Evolutionary conservation across 2,329 filamentous ascomycete genomes (phyloP).

Genomic region (Fusarium xyrophilum): DNA sequence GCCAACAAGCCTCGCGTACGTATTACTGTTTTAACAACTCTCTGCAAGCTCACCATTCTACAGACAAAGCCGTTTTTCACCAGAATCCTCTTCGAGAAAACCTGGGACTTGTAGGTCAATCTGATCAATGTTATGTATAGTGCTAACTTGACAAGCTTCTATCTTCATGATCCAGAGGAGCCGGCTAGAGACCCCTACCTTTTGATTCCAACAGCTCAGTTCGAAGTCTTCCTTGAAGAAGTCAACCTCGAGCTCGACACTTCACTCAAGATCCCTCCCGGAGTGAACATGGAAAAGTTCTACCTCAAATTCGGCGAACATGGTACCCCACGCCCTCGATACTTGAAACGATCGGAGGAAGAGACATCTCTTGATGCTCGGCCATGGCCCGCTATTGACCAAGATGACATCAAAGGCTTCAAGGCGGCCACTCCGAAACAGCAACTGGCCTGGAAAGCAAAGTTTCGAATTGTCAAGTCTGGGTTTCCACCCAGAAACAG

Average conservation of each 20-base stretch:
- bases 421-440: conserved; percentile 29
- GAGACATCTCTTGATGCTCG: conserved; percentile 46
- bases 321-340: conserved; percentile 70
- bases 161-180: conserved; percentile 62
- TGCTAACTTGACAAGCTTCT: conserved; percentile 62
- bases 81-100: conserved; percentile 62
- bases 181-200: conserved; percentile 62
- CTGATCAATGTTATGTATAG: background rate
- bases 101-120: conserved; percentile 77
- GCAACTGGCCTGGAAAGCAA: conserved; percentile 30
- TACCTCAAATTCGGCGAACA: conserved; percentile 66
- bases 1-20: conserved; percentile 57
- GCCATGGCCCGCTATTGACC: conserved; percentile 47
- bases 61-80: conserved; percentile 62
- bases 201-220: conserved; percentile 71
- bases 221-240: conserved; percentile 67
- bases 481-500: conserved; percentile 29
- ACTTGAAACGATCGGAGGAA: conserved; percentile 64
- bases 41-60: conserved; percentile 14
- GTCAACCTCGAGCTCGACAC: conserved; percentile 67
- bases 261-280: conserved; percentile 63
- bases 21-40: conserved; percentile 25
- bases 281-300: conserved; percentile 61
- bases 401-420: conserved; percentile 46
- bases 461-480: conserved; percentile 35